phyloP scores from a whole-genome alignment of 2,329 filamentous ascomycete genomes.

The Hirsutella rhossiliensis region DNA sequence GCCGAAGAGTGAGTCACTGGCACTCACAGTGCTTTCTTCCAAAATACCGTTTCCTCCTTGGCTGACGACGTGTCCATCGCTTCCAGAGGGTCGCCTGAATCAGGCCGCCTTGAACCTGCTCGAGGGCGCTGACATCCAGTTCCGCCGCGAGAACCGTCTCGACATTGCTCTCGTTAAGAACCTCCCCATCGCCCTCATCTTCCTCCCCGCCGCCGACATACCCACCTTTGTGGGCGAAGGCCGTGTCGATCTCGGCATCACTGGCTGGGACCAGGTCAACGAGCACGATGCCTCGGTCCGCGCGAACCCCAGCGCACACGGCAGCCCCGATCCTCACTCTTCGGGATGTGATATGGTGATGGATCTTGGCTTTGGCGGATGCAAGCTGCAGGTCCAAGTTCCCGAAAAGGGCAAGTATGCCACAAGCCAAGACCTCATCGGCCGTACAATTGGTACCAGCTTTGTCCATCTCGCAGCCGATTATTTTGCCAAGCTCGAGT shows the following conservation, averaged over 20 bases:
- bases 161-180: slow-evolving; percentile 98
- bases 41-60: background rate
- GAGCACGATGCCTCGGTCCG: slow-evolving; percentile 67
- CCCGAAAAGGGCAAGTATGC: slow-evolving; percentile 68
- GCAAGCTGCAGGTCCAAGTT: slow-evolving; percentile 94
- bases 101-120: slow-evolving; percentile 81
- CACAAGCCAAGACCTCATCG: slow-evolving; percentile 66
- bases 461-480: slow-evolving; percentile 75
- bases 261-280: slow-evolving; percentile 81
- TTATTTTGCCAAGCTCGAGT: slow-evolving; percentile 75
- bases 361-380: slow-evolving; percentile 81
- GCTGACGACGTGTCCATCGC: background rate
- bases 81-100: slow-evolving; percentile 80
- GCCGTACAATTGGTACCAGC: slow-evolving; percentile 90
- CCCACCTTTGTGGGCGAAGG: slow-evolving; percentile 96
- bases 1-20: slow-evolving; percentile 75
- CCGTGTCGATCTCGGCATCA: slow-evolving; percentile 87
- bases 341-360: slow-evolving; percentile 73
- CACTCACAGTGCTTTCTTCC: background rate
- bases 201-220: slow-evolving; percentile 94
- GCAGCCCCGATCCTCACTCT: slow-evolving; percentile 34
- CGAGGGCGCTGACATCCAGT: slow-evolving; percentile 89
- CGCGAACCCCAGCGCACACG: slow-evolving; percentile 29
- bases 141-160: slow-evolving; percentile 85
- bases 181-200: slow-evolving; percentile 86